Conservation (phyloP, 164 flowering plant species). For the Dillenia suffruticosa region DNA sequence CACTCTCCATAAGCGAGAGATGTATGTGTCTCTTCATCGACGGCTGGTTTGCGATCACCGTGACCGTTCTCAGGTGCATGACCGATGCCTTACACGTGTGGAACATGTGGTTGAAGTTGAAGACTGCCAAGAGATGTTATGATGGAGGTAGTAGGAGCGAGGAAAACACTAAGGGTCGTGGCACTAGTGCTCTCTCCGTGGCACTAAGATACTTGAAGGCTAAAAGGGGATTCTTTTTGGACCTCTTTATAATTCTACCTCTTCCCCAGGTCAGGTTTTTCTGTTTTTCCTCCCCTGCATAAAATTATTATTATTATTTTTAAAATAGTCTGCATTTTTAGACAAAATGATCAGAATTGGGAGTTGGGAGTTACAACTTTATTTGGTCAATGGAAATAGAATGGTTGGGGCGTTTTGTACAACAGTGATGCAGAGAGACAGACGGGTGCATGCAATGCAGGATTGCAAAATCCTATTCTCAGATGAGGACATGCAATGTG, state of each 20-base stretch:
- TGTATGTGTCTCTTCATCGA: slow-evolving; percentile 86
- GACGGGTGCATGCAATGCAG: slow-evolving; percentile 6
- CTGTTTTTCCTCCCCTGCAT: too few relatives aligned
- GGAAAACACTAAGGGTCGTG: slow-evolving; percentile 2
- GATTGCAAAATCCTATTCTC: slow-evolving; percentile 6
- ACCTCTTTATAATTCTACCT: slow-evolving; percentile 84
- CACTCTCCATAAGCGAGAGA: slow-evolving; percentile 70
- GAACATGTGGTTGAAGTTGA: slow-evolving; percentile 87
- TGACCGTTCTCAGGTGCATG: slow-evolving; percentile 86
- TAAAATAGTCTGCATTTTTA: neutral
- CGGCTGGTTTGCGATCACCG: slow-evolving; percentile 91
- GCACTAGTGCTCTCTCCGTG: slow-evolving; percentile 11
- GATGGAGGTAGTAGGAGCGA: slow-evolving; percentile 7
- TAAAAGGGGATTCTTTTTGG: slow-evolving; percentile 67
- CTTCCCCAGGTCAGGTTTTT: slow-evolving; percentile 60
- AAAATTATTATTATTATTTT: too few relatives aligned
- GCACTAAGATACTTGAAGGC: slow-evolving; percentile 49
- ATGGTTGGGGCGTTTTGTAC: slow-evolving; percentile 1
- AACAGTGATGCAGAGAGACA: neutral
- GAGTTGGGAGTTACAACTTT: neutral
- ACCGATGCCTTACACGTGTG: slow-evolving; percentile 74
- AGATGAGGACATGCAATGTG: slow-evolving; percentile 17
- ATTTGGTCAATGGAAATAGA: neutral
- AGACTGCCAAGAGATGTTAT: slow-evolving; percentile 32
- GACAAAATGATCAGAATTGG: too few relatives aligned